phyloP scores from a whole-genome alignment of 2,329 filamentous ascomycete species.

The Colletotrichum lentis region DNA sequence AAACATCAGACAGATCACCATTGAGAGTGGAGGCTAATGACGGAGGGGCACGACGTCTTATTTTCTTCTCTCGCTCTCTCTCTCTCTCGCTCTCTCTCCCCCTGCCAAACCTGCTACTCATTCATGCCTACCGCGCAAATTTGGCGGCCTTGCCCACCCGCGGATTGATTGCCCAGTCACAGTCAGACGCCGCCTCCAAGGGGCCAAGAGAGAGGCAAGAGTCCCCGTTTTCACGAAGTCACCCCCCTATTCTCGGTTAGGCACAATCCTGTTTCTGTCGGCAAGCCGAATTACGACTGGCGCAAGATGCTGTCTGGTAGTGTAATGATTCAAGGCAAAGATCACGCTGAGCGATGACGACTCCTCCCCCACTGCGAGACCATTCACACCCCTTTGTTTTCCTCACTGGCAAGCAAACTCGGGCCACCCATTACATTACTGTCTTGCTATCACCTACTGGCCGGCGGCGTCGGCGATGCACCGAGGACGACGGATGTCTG shows the following conservation, averaged over 20 bases:
- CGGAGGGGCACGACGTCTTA: not conserved
- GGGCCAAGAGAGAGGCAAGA: not conserved
- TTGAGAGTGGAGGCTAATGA: conserved; percentile 16
- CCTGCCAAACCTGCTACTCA: conserved; percentile 4
- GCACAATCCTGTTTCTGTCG: conserved; percentile 1
- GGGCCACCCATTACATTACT: not conserved
- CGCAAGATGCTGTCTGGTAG: not conserved
- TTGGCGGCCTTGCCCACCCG: not conserved
- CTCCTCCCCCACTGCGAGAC: not conserved
- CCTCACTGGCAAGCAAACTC: conserved; percentile 4
- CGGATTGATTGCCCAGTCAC: not conserved
- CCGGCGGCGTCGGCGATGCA: not conserved
- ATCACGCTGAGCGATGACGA: conserved; percentile 15
- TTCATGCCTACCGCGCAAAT: not conserved
- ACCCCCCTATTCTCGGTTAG: conserved; percentile 13
- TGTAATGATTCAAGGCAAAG: conserved; percentile 6
- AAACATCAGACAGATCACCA: not conserved
- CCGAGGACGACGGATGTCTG: not conserved
- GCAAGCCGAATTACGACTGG: not conserved
- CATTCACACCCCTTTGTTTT: not conserved
- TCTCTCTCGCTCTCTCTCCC: too few species aligned
- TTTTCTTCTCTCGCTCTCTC: conserved; percentile 2
- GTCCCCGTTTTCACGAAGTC: conserved; percentile 9
- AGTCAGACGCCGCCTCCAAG: not conserved
- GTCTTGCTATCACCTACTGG: not conserved